phyloP scores from a whole-genome alignment of 805 yeast genomes.

The Yamadazyma tumulicola region DNA sequence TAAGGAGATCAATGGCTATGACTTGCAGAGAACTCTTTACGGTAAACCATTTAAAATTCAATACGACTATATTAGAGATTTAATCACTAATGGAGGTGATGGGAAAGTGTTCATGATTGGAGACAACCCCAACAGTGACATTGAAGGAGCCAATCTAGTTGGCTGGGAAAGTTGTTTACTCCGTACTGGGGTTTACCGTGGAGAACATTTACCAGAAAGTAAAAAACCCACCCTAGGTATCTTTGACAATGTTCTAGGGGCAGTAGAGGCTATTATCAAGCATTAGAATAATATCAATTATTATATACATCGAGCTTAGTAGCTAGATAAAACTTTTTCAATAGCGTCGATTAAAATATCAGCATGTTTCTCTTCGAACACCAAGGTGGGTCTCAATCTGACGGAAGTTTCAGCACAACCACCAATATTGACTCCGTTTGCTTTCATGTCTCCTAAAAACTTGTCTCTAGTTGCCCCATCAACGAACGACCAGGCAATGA shows the following conservation, averaged over 20 bases:
- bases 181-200: constrained; percentile 79
- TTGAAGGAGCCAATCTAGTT: constrained; percentile 78
- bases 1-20: constrained; percentile 42
- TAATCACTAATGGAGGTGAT: constrained; percentile 44
- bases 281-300: no score
- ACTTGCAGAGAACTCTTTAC: constrained; percentile 53
- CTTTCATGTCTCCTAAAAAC: constrained; percentile 58
- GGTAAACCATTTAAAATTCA: constrained; percentile 83
- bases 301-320: no score
- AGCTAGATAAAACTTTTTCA: constrained; percentile 34
- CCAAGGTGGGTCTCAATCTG: constrained; percentile 76
- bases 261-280: constrained; percentile 23
- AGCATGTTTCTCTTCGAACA: constrained; percentile 78
- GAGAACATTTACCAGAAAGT: constrained; percentile 46
- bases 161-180: constrained; percentile 90
- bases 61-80: constrained; percentile 70
- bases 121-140: constrained; percentile 93
- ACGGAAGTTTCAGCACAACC: constrained; percentile 80
- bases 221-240: constrained; percentile 34
- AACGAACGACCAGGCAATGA: constrained; percentile 61
- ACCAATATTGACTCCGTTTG: constrained; percentile 73
- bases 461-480: constrained; percentile 51
- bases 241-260: constrained; percentile 45
- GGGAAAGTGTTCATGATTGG: constrained; percentile 89
- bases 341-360: constrained; percentile 53